These are phyloP conservation scores for Brasilioporus rufonigricans DNA, from an alignment of 768 basidiomycete species.

Conservation along the genomic window DNA sequence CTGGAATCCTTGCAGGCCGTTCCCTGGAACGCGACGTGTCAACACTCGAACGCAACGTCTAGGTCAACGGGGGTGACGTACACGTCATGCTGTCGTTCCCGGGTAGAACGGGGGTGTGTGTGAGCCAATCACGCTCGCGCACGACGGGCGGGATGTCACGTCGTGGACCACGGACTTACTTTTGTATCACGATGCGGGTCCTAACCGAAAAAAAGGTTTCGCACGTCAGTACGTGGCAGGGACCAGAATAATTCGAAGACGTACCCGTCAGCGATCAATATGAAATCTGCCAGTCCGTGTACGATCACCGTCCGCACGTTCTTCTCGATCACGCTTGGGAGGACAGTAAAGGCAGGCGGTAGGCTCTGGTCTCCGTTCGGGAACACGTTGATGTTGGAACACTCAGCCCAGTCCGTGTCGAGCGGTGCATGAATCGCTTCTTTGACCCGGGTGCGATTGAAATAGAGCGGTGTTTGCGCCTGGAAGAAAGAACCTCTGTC, in stretches of 20 bases:
- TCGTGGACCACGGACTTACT: too few species aligned
- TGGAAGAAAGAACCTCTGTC: conserved; percentile 55
- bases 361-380: conserved; percentile 57
- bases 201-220: too few species aligned
- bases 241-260: too few species aligned
- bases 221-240: too few species aligned
- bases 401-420: conserved; percentile 60
- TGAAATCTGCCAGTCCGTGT: conserved; percentile 72
- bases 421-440: conserved; percentile 66
- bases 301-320: conserved; percentile 64
- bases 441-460: conserved; percentile 64
- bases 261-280: conserved; percentile 72
- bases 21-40: too few species aligned
- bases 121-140: too few species aligned
- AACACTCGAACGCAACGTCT: too few species aligned
- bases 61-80: too few species aligned
- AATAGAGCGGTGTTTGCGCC: conserved; percentile 63
- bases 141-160: too few species aligned
- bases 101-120: background rate
- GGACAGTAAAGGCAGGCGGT: conserved; percentile 60
- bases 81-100: conserved; percentile 41
- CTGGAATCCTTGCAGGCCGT: conserved; percentile 70
- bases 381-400: conserved; percentile 60
- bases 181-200: conserved; percentile 61
- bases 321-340: conserved; percentile 77